Conservation (phyloP, 805 yeast species). For the Pichia occidentalis region DNA sequence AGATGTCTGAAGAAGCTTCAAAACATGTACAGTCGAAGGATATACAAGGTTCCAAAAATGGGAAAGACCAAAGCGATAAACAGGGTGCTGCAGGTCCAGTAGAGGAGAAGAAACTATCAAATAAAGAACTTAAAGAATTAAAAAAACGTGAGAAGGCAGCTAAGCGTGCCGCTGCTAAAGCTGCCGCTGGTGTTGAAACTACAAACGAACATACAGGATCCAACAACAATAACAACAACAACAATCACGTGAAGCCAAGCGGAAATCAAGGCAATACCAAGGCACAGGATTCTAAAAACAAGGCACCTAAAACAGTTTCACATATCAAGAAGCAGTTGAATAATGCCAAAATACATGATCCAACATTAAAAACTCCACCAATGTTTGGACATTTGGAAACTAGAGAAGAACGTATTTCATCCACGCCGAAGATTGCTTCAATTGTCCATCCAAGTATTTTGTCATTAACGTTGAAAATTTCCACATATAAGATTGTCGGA, state of each 20-base stretch:
- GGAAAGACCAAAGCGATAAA: too few relatives aligned
- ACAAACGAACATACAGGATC: background rate
- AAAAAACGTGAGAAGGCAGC: conserved; percentile 90
- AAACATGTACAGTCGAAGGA: too few relatives aligned
- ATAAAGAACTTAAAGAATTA: conserved; percentile 80
- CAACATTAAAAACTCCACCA: conserved; percentile 47
- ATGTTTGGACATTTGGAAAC: conserved; percentile 77
- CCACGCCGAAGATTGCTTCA: conserved; percentile 50
- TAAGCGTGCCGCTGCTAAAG: conserved; percentile 75
- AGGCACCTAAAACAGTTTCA: conserved; percentile 37
- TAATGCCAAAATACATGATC: conserved; percentile 41
- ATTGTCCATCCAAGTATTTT: conserved; percentile 84
- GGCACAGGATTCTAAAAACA: background rate
- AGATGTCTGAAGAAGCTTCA: too few relatives aligned
- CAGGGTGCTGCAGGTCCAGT: conserved; percentile 2
- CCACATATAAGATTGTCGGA: conserved; percentile 84
- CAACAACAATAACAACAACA: conserved; percentile 4
- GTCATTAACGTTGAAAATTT: conserved; percentile 68
- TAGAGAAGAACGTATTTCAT: conserved; percentile 63
- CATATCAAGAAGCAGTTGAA: conserved; percentile 49
- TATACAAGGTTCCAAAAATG: too few relatives aligned
- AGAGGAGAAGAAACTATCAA: conserved; percentile 36
- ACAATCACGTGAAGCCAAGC: conserved; percentile 20
- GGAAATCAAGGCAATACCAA: conserved; percentile 21
- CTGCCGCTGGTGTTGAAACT: conserved; percentile 12